A percentile compares a stretch with the other conserved stretches of the same genome.
Conservation (phyloP, 176 grass and related monocot genomes). For the Areca catechu region DNA sequence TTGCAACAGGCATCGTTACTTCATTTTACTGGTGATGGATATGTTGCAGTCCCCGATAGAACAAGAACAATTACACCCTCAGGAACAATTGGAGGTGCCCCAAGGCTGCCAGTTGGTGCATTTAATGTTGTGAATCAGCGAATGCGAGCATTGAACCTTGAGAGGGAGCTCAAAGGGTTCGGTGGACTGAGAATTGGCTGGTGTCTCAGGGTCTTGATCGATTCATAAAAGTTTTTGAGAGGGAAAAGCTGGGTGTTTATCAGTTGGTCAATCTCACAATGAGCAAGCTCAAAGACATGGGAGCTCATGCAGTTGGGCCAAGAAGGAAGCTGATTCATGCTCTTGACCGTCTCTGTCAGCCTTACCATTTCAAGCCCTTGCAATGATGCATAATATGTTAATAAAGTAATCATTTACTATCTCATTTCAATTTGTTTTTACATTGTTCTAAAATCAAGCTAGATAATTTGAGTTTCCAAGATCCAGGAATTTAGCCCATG, state of each 20-base stretch:
- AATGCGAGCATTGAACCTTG: slow-evolving; percentile 17
- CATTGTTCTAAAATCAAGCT: no score
- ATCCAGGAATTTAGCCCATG: no score
- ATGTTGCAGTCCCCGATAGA: background rate
- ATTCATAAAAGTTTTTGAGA: slow-evolving; percentile 25
- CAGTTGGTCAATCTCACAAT: slow-evolving; percentile 29
- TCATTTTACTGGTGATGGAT: background rate
- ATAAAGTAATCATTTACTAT: background rate
- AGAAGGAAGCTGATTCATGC: slow-evolving; percentile 32
- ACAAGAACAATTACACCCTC: background rate
- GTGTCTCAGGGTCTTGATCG: slow-evolving; percentile 5
- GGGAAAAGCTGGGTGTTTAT: slow-evolving; percentile 22
- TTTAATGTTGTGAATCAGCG: background rate
- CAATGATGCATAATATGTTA: background rate
- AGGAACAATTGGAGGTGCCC: background rate
- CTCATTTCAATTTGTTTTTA: no score
- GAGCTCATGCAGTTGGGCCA: slow-evolving; percentile 27
- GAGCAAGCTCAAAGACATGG: slow-evolving; percentile 29
- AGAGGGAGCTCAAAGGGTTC: slow-evolving; percentile 15
- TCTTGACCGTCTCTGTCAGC: slow-evolving; percentile 17
- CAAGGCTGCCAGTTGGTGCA: slow-evolving; percentile 17
- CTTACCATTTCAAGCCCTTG: background rate
- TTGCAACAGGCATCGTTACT: background rate
- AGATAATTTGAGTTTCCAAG: no score
- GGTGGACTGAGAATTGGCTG: slow-evolving; percentile 27